Base-by-base conservation (phyloP, 306 rosid species). In the Sindora glabra region DNA sequence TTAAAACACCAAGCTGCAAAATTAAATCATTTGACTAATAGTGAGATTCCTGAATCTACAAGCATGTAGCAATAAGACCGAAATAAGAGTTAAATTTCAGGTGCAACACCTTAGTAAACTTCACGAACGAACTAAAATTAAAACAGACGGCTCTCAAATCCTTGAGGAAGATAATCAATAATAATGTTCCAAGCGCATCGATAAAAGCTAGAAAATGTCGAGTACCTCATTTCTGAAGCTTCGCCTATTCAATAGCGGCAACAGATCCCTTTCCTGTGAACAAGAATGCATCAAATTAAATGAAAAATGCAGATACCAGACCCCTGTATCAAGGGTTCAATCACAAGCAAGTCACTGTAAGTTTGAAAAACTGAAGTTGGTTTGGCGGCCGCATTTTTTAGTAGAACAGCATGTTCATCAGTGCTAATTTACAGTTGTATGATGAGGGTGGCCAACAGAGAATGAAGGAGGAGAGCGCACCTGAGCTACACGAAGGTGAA, bases 201-300 rank as follows among this genome's bases (percentile, higher is more conserved):
- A 33, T 45, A 30, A 2, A 9, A 39, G 5, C 3, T 32, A 10
- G 26, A 48, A 29, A 12, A 61, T 26, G 47, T 25, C 3, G 12
- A 46, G 55, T 72, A 86, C 95, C 95, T 86, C 90, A 86, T 86
- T 44, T 37, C 80, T 23, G 69, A 70, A 61, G n/a, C 54, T 61
- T 44, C 22, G 55, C 4, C 42, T 49, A 48, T 17, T 14, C 62
- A 50, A 54, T 48, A 26, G 60, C 27, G 17, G 62, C 62, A 56
- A 40, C 22, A 59, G 72, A 71, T 64, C 71, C 62, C 16, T 30
- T 57, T 48, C 53, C 89, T 79, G 79, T 23, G 33, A 69, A 48
- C n/a, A 36, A 26, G 76, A 50, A 6, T 26, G 33, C 25, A 27
- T 25, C 29, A 0, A 56, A 25, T 5, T 32, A 6, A 26, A 44